Evolutionary conservation across 2,329 filamentous ascomycete species (phyloP).

Genomic region (Epichloe sibirici): DNA sequence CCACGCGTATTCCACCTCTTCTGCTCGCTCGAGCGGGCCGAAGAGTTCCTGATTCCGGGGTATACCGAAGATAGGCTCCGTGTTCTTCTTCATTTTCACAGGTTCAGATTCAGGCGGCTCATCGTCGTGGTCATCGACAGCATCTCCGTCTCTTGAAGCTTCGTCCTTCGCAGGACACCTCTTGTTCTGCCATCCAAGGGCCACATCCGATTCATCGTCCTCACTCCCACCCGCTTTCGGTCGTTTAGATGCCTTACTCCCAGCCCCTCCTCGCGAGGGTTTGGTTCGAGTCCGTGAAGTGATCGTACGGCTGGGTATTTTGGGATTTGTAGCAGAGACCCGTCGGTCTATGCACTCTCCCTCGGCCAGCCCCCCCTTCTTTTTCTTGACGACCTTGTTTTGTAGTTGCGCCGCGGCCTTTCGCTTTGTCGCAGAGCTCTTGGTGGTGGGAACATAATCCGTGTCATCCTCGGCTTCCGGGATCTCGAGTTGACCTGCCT

Average conservation of each 20-base stretch:
- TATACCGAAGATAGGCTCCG: conserved; percentile 13
- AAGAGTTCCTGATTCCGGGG: conserved; percentile 7
- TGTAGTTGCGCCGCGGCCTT: not conserved
- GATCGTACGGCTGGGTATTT: not conserved
- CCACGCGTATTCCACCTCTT: conserved; percentile 12
- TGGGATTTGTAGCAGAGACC: not conserved
- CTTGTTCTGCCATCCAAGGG: not conserved
- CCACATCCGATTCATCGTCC: not conserved
- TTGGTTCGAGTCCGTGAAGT: not conserved
- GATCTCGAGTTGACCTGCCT: not conserved
- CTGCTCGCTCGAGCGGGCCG: conserved; percentile 3
- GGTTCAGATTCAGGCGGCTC: not conserved
- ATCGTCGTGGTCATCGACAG: not conserved
- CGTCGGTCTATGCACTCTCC: not conserved
- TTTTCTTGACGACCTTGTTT: conserved; percentile 3
- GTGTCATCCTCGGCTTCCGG: conserved; percentile 1
- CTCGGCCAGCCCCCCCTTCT: not conserved
- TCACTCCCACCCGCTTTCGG: not conserved
- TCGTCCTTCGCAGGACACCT: not conserved
- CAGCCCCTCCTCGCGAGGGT: too few species aligned
- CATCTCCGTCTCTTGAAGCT: not conserved
- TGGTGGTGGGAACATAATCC: conserved; percentile 1
- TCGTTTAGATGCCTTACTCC: not conserved
- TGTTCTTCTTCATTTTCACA: conserved; percentile 6
- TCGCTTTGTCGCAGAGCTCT: not conserved